Base-by-base conservation (phyloP, 1,284 basidiomycete species). In the Malassezia arunalokei region DNA sequence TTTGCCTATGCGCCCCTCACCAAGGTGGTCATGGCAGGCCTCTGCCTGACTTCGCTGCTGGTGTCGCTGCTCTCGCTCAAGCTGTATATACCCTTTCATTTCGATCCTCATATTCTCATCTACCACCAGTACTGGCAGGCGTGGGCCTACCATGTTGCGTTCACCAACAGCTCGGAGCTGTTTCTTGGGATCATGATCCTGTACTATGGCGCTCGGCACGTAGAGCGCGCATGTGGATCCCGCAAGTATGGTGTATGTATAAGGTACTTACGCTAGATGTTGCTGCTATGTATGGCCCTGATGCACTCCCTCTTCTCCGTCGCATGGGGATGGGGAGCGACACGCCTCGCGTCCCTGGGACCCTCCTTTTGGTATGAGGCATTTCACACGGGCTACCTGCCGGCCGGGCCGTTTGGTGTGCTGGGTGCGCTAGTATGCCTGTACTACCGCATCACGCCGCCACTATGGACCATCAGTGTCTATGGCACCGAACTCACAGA, bases 41-140 rank as follows among this genome's bases (percentile, higher is more conserved):
- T 37, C 6, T 33, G 41, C 5, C 27, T 55, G 3, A 7, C 7
- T 6, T 43, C 53, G 20, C 32, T 55, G n/a, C 20, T 29, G 31
- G 40, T 46, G 11, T 38, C 53, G 37, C 43, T 46, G 8, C 29
- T 40, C 2, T 27, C 40, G 20, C 24, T 20, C 20, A 55, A 55
- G 43, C 6, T 38, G 35, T 55, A 41, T 28, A n/a, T 55, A 17
- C 47, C 33, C 7, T 55, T 55, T 29, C 53, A 33, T 11, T n/a
- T 45, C 12, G 29, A 29, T n/a, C 53, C 53, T 5, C 53, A 55
- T 33, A 39, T 55, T 5, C 17, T 24, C 12, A 33, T 32, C 8
- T 54, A 54, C 30, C 31, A 44, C 44, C 51, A 53, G 41, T 49
- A 49, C 17, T 55, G 53, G 53, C 53, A 55, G 38, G 40, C 28